Base-by-base conservation (phyloP, 495 filamentous ascomycete species). In the Xylaria telfairii region DNA sequence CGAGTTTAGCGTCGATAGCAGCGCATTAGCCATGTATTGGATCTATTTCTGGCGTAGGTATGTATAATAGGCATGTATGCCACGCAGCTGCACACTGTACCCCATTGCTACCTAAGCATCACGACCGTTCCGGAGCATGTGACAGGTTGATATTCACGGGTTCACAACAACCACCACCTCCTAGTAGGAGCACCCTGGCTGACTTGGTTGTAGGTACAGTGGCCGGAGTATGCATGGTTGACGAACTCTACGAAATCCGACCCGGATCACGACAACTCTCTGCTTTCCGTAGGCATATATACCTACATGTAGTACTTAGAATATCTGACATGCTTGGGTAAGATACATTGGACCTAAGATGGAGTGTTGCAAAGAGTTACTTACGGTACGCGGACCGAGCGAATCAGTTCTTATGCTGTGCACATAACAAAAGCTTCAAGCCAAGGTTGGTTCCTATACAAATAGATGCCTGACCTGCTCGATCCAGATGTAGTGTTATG, bases 1-100 rank as follows among this genome's bases (percentile, higher is more conserved):
- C 51, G 51, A 61, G 10, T 68, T 57, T 68, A 57, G 57, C 65
- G 65, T 68, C 53, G 65, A 68, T 57, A 32, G 12, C n/a, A 57
- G n/a, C 53, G 57, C 65, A 68, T 68, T 57, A 68, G 65, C 65
- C 37, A 42, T 34, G 30, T 44, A 24, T 59, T 30, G 19, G n/a
- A 42, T 44, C 51, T 68, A 44, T 42, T 46, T 51, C 57, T 17
- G 42, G 54, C 9, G 34, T 26, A 42, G 62, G 28, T 26, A 42
- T 69, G 28, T 32, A 21, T 10, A 26, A 37, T 59, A 59, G n/a
- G n/a, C 15, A 19, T 57, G 56, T 37, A 59, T 59, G 56, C 56
- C 21, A 37, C 32, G n/a, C 56, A 37, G 56, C 44, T 46, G 51
- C 44, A 30, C 19, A 34, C 34, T 61, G 51, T 19, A 44, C 26